Base-by-base conservation (phyloP, 2,329 filamentous ascomycete species). In the Periglandula ipomoeae region DNA sequence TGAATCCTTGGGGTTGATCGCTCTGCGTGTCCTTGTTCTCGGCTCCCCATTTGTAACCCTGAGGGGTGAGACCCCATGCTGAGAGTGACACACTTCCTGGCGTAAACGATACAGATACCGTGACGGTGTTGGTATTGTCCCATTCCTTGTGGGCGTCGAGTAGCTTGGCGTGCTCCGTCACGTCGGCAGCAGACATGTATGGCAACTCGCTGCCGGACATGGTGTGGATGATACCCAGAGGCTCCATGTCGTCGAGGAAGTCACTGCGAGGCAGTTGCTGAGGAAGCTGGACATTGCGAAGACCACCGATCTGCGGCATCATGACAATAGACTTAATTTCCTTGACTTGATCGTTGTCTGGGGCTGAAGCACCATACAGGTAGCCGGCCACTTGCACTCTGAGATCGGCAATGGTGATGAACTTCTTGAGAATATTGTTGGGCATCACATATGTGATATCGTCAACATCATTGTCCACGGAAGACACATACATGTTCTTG, bases 401-500 rank as follows among this genome's bases (percentile, higher is more conserved):
- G 49, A 98, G 79, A 71, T 98, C 93, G 42, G 93, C 86, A 62
- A 98, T 94, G 22, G 88, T 93, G 70, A 98, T 97, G 75, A 98
- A 98, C 55, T 89, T 87, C 77, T 95, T 96, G 60, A 98, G 78
- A 44, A 98, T 85, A 66, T 98, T 98, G 79, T 97, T 98, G 1
- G 93, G 93, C 88, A 98, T 96, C 60, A 98, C 87, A 61, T 97
- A 98, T 1, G 91, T 98, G 62, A 87, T 85, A 60, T 90, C 88
- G 52, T 95, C 89, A 55, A 93, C 81, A 47, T 89, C 87, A 56
- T 91, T 87, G 63, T 97, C 93, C 47, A 96, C 89, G 0, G 90
- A 93, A 7, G 93, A 95, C 58, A 98, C 94, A 67, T 97, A 98
- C 61, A 98, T 95, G 69, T 98, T 96, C 77, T 97, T 98, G 44